Evolutionary conservation across 495 filamentous ascomycete genomes (phyloP), one percentile per base, ranked within the genome.

Genomic region (Clavariopsis aquatica): DNA sequence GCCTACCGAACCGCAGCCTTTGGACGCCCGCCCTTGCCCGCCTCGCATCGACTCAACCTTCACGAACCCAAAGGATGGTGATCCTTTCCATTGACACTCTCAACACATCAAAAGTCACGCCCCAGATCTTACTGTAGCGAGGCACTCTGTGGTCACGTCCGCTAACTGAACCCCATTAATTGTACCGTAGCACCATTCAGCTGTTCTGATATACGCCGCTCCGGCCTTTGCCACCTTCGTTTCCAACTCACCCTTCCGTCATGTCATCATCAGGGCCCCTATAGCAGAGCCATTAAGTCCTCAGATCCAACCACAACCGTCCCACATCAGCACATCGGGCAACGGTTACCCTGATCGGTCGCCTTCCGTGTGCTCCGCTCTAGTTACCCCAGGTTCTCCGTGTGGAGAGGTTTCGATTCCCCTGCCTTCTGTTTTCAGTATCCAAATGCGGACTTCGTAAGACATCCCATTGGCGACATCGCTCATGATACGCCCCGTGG

Each of bases 371-470:
- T 53, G 9, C 54, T 65, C 62, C 62, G 62, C 27, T 41, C 62
- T 46, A 45, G 13, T 27, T 65, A 59, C 55, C 62, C 62, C 55
- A 65, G 62, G 62, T 53, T 65, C 22, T 59, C 62, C 62, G 62
- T 22, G 46, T 8, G n/a, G 47, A 52, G 52, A 2, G 6, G 8
- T 15, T 49, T 24, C 47, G 47, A 49, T 27, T 7, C 23, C 24
- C 24, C 47, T 49, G 47, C 20, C 47, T n/a, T 49, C 26, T 23
- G 20, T n/a, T 22, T 49, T 27, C 20, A 27, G 4, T 22, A 27
- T 3, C 24, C 47, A 27, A 3, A 49, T 24, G 6, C 20, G 24
- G 47, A 24, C 2, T 34, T 36, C 51, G 22, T 19, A 36, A 10
- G 26, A 1, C 51, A 31, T 2, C 49, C n/a, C 51, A 54, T 27